Base-by-base conservation (phyloP, 2,329 filamentous ascomycete species). In the Diaporthe aspalathi region DNA sequence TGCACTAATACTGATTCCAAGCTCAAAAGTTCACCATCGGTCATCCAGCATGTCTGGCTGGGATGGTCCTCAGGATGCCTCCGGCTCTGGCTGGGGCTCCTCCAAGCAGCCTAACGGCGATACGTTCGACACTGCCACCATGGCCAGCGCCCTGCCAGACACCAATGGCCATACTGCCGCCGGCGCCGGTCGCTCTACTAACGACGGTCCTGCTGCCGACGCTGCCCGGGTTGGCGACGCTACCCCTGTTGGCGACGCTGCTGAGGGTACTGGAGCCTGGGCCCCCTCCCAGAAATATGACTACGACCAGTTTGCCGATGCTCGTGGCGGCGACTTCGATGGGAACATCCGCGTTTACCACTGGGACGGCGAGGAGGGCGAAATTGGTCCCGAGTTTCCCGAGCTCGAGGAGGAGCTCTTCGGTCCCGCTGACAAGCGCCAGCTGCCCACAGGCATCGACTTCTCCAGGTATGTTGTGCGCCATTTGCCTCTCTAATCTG, bases 351-450 rank as follows among this genome's bases (percentile, higher is more conserved):
- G 79, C 0, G 85, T 92, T 53, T 98, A 98, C 76, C 89, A 95
- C 77, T 98, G 93, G 92, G 87, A 90, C 22, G 94, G 94, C 14
- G 94, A 97, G 3, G 93, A 88, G 75, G 96, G 95, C 2, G 95
- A 98, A 50, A 85, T 99, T 68, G 95, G 92, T 8, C 94, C 94
- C 0, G 85, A 84, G 63, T 88, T 91, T 67, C 84, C 87, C 0
- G 88, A 90, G 60, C 88, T 99, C 0, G 95, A 98, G 83, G 76
- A 87, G 9, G 84, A 92, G 76, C 89, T 99, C 8, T 99, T 97
- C 71, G 90, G 90, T 5, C 80, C 83, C 69, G 85, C 88, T 0
- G 82, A 83, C 7, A 84, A 88, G 56, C 83, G 88, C 35, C 77
- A 82, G 67, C 81, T 85, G 65, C 74, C 83, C 79, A 67, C 77